Evolutionary conservation across 768 basidiomycete genomes (phyloP), one percentile per base, ranked within the genome.

Genomic region (Tephrocybe sp.): DNA sequence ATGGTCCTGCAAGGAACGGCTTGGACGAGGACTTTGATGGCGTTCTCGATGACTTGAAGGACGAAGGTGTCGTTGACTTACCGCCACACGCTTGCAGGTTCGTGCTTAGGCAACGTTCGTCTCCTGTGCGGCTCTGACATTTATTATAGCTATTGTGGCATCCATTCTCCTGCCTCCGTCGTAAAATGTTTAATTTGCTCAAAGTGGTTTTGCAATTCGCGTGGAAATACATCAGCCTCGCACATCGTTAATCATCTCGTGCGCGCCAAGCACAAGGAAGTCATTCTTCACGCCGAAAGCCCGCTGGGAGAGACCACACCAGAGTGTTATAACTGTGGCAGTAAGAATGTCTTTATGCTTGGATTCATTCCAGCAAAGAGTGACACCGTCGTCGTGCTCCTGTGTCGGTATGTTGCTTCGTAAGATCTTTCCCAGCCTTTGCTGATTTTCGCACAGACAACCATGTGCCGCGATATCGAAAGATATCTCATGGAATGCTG

Each of bases 211-310:
- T 99, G 97, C 76, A 99, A 99, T 66, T 96, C 96, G 9, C 84
- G 97, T 26, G 95, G 95, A 49, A 97, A 97, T 62, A 97, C 95
- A 4, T 97, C 95, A 1, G 94, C 95, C 1, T 98, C 96, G 1
- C 97, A 99, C 66, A 98, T 99, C 60, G 96, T 99, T 57, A 98
- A 98, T 68, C 97, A 99, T 72, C 82, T 99, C 51, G 97, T 99
- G 41, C 92, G 96, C 62, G 95, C 97, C 25, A 98, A 98, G 71
- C 97, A 99, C 74, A 98, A 98, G 73, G 97, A 99, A 64, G 96
- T 99, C 54, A 91, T 96, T 53, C 72, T 99, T 25, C 97, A 99
- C 63, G 88, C 90, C 43, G 96, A 98, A 60, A 89, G 89, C 51
- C 92, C 96, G 2, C 77, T 99, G 3, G 97, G 97, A 1, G 97